Conservation (phyloP, 1,139 yeast genomes). For the Saccharomyces hybrid region DNA sequence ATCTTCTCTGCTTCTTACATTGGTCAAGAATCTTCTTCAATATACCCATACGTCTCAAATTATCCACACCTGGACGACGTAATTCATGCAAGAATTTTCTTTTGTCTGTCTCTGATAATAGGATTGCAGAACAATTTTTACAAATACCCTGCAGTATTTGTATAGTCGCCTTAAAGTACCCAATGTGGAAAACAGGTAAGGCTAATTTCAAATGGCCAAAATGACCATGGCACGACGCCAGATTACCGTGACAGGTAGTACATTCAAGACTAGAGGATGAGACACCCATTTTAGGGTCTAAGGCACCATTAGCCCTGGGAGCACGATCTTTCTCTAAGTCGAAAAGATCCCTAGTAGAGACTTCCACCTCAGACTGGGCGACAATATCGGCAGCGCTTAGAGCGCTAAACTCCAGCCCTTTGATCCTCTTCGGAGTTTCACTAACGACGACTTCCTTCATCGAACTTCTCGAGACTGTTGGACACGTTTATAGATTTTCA, state of each 20-base stretch:
- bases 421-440: conserved; percentile 81
- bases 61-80: conserved; percentile 83
- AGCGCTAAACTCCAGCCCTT: conserved; percentile 89
- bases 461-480: neutral
- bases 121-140: conserved; percentile 74
- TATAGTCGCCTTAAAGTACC: conserved; percentile 88
- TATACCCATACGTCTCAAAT: conserved; percentile 82
- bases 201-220: conserved; percentile 93
- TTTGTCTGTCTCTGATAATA: conserved; percentile 66
- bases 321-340: conserved; percentile 81
- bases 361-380: conserved; percentile 91
- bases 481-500: neutral
- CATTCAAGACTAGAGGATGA: conserved; percentile 81
- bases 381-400: conserved; percentile 84
- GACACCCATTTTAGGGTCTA: conserved; percentile 91
- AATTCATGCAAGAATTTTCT: conserved; percentile 65
- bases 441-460: conserved; percentile 44
- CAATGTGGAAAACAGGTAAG: conserved; percentile 94
- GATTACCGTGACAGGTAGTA: conserved; percentile 81
- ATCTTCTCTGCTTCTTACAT: conserved; percentile 90
- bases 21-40: conserved; percentile 79
- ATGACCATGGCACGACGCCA: conserved; percentile 97
- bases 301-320: conserved; percentile 77
- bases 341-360: conserved; percentile 82
- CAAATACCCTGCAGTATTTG: conserved; percentile 87